A percentile compares a stretch with the other conserved stretches of the same genome.
Evolutionary conservation across 2,329 filamentous ascomycete species (phyloP).

Genomic region (Clonostachys chloroleuca): DNA sequence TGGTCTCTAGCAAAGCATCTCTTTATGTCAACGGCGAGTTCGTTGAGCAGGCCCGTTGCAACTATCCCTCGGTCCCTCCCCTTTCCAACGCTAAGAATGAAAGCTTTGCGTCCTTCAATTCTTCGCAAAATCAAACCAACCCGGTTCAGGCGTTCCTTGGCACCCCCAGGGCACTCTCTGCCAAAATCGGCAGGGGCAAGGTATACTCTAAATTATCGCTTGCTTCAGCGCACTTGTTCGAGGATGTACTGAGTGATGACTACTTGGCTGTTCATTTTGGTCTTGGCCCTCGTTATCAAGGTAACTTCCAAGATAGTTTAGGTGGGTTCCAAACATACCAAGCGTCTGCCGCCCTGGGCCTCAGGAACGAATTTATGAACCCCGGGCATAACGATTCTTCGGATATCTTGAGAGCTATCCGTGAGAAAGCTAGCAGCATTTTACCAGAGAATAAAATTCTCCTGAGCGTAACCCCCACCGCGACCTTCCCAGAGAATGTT

Average conservation of each 20-base stretch:
- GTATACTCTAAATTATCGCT: slow-evolving; percentile 82
- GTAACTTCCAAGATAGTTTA: slow-evolving; percentile 94
- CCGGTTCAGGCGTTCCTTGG: slow-evolving; percentile 90
- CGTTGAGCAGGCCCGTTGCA: slow-evolving; percentile 83
- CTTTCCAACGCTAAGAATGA: slow-evolving; percentile 58
- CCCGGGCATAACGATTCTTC: slow-evolving; percentile 87
- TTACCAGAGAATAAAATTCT: slow-evolving; percentile 78
- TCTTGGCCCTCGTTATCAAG: slow-evolving; percentile 85
- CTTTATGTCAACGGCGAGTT: slow-evolving; percentile 94
- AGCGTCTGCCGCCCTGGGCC: slow-evolving; percentile 83
- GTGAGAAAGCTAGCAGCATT: slow-evolving; percentile 76
- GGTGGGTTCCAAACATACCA: slow-evolving; percentile 96
- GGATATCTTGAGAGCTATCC: slow-evolving; percentile 85
- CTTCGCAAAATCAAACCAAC: slow-evolving; percentile 49
- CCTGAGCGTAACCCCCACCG: slow-evolving; percentile 76
- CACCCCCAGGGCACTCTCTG: slow-evolving; percentile 83
- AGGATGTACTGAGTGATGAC: slow-evolving; percentile 85
- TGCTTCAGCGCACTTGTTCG: slow-evolving; percentile 83
- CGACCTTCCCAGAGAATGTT: slow-evolving; percentile 78
- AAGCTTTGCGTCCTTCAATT: slow-evolving; percentile 67
- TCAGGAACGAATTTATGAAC: slow-evolving; percentile 87
- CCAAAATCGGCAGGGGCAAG: slow-evolving; percentile 66
- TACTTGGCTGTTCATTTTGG: slow-evolving; percentile 86
- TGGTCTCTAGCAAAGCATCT: slow-evolving; percentile 74
- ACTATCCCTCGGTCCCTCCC: slow-evolving; percentile 77